Evolutionary conservation across 495 filamentous ascomycete genomes (phyloP).

Genomic region (Rhizodiscina lignyota): DNA sequence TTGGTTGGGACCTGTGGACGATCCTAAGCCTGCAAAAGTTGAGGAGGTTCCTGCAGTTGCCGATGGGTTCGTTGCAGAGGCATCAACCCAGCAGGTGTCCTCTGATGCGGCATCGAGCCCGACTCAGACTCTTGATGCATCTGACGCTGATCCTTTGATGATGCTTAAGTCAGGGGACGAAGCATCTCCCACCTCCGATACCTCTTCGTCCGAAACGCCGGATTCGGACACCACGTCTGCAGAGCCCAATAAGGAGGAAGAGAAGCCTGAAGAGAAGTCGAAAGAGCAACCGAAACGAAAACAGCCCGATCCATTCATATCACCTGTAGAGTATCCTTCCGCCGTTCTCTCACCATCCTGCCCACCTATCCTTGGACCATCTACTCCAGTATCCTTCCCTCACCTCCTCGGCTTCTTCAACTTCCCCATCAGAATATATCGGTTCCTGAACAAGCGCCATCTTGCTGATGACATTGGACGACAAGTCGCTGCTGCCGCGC

Average conservation of each 20-base stretch:
- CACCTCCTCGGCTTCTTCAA: slow-evolving; percentile 89
- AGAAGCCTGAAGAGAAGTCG: slow-evolving; percentile 20
- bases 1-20: slow-evolving; percentile 74
- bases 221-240: slow-evolving; percentile 12
- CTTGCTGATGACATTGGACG: slow-evolving; percentile 79
- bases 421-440: slow-evolving; percentile 70
- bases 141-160: not conserved
- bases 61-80: no score
- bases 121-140: not conserved
- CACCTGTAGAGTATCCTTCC: slow-evolving; percentile 46
- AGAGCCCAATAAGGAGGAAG: slow-evolving; percentile 17
- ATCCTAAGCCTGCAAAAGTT: slow-evolving; percentile 15
- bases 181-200: not conserved
- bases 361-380: slow-evolving; percentile 46
- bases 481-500: slow-evolving; percentile 70
- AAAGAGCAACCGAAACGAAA: slow-evolving; percentile 32
- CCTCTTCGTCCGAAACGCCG: not conserved
- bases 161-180: not conserved
- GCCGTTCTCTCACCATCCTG: slow-evolving; percentile 40
- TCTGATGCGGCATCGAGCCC: not conserved
- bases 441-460: slow-evolving; percentile 72
- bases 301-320: slow-evolving; percentile 47
- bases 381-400: slow-evolving; percentile 58
- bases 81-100: no score
- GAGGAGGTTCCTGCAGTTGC: not conserved